Evolutionary conservation across 306 rosid species (phyloP).

Genomic region (Acacia confusa): DNA sequence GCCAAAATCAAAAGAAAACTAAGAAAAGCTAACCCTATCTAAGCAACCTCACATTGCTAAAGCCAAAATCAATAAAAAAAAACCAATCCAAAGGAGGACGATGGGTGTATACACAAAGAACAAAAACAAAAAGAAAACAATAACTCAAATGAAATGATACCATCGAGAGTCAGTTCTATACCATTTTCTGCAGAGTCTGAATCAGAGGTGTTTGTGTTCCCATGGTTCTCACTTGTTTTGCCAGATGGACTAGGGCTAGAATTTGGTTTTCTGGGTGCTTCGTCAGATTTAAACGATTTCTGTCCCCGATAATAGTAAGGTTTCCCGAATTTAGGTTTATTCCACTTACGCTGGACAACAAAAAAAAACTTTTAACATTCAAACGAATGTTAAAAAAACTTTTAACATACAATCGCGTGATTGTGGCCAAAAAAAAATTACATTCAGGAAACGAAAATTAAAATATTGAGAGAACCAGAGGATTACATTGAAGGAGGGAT

Average conservation of each 20-base stretch:
- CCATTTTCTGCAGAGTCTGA: conserved; percentile 37
- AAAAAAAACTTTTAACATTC: neutral
- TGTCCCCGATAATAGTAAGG: conserved; percentile 5
- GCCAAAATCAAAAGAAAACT: neutral
- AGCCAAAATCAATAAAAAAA: neutral
- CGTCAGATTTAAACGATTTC: conserved; percentile 5
- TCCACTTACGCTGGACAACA: conserved; percentile 33
- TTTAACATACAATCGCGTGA: neutral
- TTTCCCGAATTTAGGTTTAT: conserved; percentile 22
- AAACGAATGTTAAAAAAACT: neutral
- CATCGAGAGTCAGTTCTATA: conserved; percentile 8
- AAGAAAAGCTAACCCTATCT: neutral
- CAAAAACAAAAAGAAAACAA: neutral
- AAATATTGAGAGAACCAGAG: neutral
- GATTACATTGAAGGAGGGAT: conserved; percentile 31
- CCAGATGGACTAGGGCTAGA: conserved; percentile 5
- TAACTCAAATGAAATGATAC: neutral
- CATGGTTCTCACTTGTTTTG: conserved; percentile 6
- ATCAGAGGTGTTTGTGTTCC: neutral
- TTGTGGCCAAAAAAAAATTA: neutral
- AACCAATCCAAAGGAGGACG: neutral
- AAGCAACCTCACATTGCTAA: neutral
- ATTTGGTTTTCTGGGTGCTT: neutral
- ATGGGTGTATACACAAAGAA: neutral
- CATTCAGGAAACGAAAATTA: neutral